Base-by-base conservation (phyloP, 257 asterid genomes). In the Cynanchum wilfordii region DNA sequence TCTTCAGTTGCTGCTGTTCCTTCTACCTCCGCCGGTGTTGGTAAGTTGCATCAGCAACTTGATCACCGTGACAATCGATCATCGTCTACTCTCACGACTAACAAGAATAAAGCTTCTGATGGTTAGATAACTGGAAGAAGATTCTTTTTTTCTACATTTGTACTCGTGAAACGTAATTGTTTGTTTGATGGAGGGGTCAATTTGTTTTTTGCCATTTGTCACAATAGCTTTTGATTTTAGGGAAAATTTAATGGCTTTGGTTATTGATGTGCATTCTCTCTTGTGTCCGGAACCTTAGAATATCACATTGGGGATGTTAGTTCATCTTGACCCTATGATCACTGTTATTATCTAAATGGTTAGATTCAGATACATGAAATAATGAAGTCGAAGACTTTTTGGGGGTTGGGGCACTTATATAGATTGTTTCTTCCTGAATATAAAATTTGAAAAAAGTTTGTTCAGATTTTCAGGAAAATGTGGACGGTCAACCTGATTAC, bases 21-120 rank as follows among this genome's bases (percentile, higher is more conserved):
- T 22, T 90, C 95, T 68, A 83, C 90, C 64, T 86, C 96, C 65
- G 73, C 87, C 17, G 80, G 80, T 54, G 77, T 76, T 47, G 90
- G 91, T 10, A 87, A 87, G 73, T 77, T 71, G 71, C 79, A 76
- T 52, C 83, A 72, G 80, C 86, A 85, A 63, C 51, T 83, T 67
- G 97, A 85, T 73, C 86, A 75, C 24, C 87, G 96, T 57, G 89
- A 87, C 47, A 78, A 51, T 27, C 86, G 89, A 49, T 79, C 90
- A 0, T 78, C 88, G 0, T 78, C 92, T 51, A 67, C 87, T 52
- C 83, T 86, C 71, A 60, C 79, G 38, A 68, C 82, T 74, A 79
- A 52, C 86, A 88, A 88, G 84, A 87, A 80, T 77, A 93, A 89
- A 85, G 87, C 84, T 73, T 89, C 97, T 45, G 94, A 92, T 58